Conservation (phyloP, 257 asterid genomes). For the Cynanchum wilfordii region DNA sequence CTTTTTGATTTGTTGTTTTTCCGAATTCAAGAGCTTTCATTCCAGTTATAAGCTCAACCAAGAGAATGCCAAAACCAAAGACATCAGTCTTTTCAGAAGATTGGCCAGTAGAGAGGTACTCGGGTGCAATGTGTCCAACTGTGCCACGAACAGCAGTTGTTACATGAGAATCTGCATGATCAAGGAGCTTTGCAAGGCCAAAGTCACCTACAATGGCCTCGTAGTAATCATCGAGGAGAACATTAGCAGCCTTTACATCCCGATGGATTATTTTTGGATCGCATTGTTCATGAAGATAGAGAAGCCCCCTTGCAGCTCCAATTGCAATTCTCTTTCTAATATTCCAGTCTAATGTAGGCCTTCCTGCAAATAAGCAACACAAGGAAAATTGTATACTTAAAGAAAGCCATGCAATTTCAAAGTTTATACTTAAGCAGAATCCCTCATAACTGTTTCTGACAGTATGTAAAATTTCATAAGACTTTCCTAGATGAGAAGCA, state of each 20-base stretch:
- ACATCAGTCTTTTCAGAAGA: constrained; percentile 96
- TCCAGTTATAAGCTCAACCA: constrained; percentile 88
- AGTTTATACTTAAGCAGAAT: too few relatives aligned
- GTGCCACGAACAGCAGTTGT: constrained; percentile 99
- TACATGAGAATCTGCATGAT: constrained; percentile 90
- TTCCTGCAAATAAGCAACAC: constrained; percentile 36
- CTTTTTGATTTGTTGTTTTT: constrained; percentile 73
- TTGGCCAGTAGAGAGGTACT: constrained; percentile 93
- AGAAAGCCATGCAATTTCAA: too few relatives aligned
- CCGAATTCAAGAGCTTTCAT: constrained; percentile 91
- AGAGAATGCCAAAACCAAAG: constrained; percentile 89
- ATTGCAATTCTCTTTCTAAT: constrained; percentile 80
- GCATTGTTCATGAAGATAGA: constrained; percentile 93
- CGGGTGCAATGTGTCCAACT: constrained; percentile 95
- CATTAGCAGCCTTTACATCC: constrained; percentile 95
- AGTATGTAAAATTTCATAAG: neutral
- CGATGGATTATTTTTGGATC: constrained; percentile 97
- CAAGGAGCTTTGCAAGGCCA: constrained; percentile 93
- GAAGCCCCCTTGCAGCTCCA: constrained; percentile 89
- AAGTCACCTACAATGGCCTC: constrained; percentile 95
- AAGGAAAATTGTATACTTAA: neutral
- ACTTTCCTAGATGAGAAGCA: neutral
- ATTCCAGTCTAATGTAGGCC: constrained; percentile 77
- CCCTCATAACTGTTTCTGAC: neutral
- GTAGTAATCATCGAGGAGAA: constrained; percentile 66